Conservation (phyloP, 1,284 basidiomycete species). For the Cerioporus squamosus region DNA sequence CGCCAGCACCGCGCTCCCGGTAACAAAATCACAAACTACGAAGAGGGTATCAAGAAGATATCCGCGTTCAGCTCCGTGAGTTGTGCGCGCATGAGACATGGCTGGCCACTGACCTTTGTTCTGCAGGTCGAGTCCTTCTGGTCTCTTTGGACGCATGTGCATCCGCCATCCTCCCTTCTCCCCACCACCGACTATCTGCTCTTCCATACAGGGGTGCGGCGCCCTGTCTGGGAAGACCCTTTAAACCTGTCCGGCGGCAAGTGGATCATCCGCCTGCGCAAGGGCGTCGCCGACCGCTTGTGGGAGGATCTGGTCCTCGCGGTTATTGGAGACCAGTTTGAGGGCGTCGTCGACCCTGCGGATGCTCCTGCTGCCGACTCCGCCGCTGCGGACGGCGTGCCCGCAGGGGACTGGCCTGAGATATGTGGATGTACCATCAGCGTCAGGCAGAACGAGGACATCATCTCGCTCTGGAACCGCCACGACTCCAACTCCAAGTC, state of each 20-base stretch:
- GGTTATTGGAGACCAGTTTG: constrained; percentile 80
- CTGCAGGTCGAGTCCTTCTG: constrained; percentile 81
- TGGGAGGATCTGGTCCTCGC: constrained; percentile 85
- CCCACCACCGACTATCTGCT: constrained; percentile 87
- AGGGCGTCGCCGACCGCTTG: constrained; percentile 79
- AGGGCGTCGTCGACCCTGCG: constrained; percentile 47
- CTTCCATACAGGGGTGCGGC: constrained; percentile 79
- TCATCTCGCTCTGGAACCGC: constrained; percentile 81
- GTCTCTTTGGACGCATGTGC: constrained; percentile 81
- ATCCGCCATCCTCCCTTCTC: constrained; percentile 70
- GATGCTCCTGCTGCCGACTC: constrained; percentile 26
- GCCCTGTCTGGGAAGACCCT: constrained; percentile 92
- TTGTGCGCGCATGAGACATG: neutral
- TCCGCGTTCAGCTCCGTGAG: constrained; percentile 76
- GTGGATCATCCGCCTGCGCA: constrained; percentile 87
- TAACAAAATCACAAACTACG: constrained; percentile 80
- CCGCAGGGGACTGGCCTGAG: constrained; percentile 60
- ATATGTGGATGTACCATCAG: constrained; percentile 87
- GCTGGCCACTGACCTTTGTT: neutral
- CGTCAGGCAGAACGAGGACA: constrained; percentile 83
- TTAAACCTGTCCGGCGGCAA: constrained; percentile 88
- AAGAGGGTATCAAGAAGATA: constrained; percentile 87
- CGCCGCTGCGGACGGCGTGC: constrained; percentile 11
- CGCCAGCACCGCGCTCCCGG: constrained; percentile 81
- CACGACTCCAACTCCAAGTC: constrained; percentile 67